These are phyloP conservation scores for Brettanomyces sp. DNA, from an alignment of 805 yeast genomes.

Conservation along the genomic window DNA sequence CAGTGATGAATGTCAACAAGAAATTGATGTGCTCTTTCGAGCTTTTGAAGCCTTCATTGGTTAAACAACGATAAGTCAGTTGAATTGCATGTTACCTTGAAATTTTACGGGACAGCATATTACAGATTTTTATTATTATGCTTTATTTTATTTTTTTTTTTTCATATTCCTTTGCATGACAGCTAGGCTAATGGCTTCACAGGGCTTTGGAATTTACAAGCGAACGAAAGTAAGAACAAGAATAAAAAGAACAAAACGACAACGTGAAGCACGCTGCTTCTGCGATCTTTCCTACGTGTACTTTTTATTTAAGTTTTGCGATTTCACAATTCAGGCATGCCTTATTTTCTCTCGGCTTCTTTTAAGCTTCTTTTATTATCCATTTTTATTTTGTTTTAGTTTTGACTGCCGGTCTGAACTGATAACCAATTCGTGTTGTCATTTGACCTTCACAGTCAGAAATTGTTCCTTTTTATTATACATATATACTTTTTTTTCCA, in stretches of 20 bases:
- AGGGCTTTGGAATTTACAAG: too few species aligned
- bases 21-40: conserved; percentile 64
- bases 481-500: too few species aligned
- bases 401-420: not conserved
- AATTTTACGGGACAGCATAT: not conserved
- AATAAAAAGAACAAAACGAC: too few species aligned
- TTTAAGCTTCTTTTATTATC: too few species aligned
- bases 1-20: conserved; percentile 66
- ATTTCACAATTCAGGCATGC: not conserved
- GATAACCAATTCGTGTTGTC: too few species aligned
- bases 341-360: not conserved
- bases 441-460: too few species aligned
- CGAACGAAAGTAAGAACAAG: too few species aligned
- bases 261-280: not conserved
- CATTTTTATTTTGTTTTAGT: not conserved
- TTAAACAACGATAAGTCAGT: conserved; percentile 1
- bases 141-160: too few species aligned
- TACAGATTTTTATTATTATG: not conserved
- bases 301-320: conserved; percentile 1
- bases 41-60: conserved; percentile 43
- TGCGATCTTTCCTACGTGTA: not conserved
- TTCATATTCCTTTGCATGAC: too few species aligned
- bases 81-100: not conserved
- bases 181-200: too few species aligned
- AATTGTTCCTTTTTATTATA: too few species aligned